Evolutionary conservation across 345 rosid species (phyloP), one percentile per base, ranked within the genome.

Genomic region (Sonneratia caseolaris): DNA sequence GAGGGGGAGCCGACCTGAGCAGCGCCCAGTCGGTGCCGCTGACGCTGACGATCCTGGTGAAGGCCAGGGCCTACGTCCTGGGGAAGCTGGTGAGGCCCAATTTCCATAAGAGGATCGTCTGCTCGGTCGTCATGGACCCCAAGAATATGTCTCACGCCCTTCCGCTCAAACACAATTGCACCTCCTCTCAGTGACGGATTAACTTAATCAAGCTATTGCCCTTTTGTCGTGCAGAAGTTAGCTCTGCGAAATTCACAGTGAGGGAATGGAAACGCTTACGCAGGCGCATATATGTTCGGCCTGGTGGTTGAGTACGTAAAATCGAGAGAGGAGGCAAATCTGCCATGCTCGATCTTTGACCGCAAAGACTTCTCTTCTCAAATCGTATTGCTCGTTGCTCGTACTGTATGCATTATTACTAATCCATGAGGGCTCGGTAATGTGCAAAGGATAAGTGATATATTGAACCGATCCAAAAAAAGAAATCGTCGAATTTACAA

Each of bases 21-120:
- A 90, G 92, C 53, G 71, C 70, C 35, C 75, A 79, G 53, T 84
- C 90, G 5, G 89, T 88, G 61, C 86, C 86, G 51, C 70, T 90
- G 59, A 71, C 79, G 24, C 82, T 88, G 11, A 72, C 68, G 61
- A 83, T 86, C 80, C 72, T 73, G 77, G 86, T 86, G 43, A 84
- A 87, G 35, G 85, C 96, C 19, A 84, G 83, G 69, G 96, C 84
- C 68, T 76, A 86, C 71, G 89, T 88, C 36, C 66, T 90, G 27
- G 96, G 96, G 1, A 76, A 68, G 71, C 66, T 88, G 75, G 91
- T 88, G 38, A 84, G 77, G 73, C 85, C 88, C 70, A 85, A 75
- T 75, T 90, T 90, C 80, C 65, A 82, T 38, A 83, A 75, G 75
- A 82, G 83, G 71, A 71, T 90, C 35, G 70, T 73, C 45, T 90